Evolutionary conservation across 2,329 filamentous ascomycete species (phyloP), one percentile per base, ranked within the genome.

Genomic region (Lachnellula subtilissima): DNA sequence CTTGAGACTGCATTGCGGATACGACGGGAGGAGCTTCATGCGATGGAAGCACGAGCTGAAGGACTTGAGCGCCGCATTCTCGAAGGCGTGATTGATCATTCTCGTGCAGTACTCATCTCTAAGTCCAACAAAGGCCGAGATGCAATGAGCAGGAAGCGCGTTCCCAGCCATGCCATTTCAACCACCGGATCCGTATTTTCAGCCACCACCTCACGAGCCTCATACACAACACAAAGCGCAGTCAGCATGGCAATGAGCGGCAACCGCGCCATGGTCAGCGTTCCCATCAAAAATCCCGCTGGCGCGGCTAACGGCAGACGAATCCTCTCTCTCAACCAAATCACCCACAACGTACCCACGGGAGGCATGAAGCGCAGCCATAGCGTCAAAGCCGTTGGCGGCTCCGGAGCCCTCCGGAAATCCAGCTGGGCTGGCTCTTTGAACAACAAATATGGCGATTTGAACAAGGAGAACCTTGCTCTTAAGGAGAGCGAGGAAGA

Each of bases 11-110:
- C 94, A 0, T 81, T 97, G 32, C 84, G 87, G 17, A 86, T 97
- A 55, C 88, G 94, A 53, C 88, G 90, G 46, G 93, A 97, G 64
- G 94, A 97, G 74, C 83, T 99, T 57, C 85, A 90, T 47, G 81
- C 88, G 25, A 97, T 99, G 89, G 93, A 97, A 70, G 78, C 82
- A 11, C 88, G 93, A 60, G 94, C 93, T 2, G 91, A 97, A 70
- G 83, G 85, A 3, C 79, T 99, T 23, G 94, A 99, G 74, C 88
- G 92, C 52, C 86, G 94, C 25, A 96, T 99, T 64, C 76, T 99
- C 35, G 93, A 97, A 63, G 92, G 93, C 25, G 90, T 97, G 60
- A 95, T 99, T 75, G 92, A 97, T 65, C 93, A 97, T 70, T 97
- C 93, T 19, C 88, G 93, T 6, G 86, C 93, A 25, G 79, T 97